Evolutionary conservation across 2,329 filamentous ascomycete species (phyloP).

Genomic region (Neofusicoccum umdonicola): DNA sequence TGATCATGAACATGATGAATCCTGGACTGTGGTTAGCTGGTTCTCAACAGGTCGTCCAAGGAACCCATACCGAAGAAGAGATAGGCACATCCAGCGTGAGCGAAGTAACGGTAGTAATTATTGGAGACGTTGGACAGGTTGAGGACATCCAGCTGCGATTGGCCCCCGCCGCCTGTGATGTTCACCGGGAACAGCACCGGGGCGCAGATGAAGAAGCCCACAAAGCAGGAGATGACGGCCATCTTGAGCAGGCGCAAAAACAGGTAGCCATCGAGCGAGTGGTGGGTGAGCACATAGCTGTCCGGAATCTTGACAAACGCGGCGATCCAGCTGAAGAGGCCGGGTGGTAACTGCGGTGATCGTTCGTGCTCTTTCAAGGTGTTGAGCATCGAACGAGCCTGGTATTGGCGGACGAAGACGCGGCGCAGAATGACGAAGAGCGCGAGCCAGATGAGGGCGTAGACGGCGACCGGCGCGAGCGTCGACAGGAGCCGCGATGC

Average conservation of each 20-base stretch:
- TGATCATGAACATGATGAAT: constrained; percentile 85
- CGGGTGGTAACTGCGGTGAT: constrained; percentile 12
- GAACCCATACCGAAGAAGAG: constrained; percentile 63
- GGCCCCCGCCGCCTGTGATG: constrained; percentile 68
- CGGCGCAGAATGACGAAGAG: constrained; percentile 53
- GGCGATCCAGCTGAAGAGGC: constrained; percentile 40
- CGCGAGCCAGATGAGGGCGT: constrained; percentile 50
- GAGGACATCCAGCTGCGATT: constrained; percentile 70
- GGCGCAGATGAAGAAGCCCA: constrained; percentile 73
- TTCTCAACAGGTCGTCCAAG: background rate
- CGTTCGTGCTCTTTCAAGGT: constrained; percentile 11
- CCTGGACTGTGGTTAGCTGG: constrained; percentile 30
- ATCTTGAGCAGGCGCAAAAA: constrained; percentile 80
- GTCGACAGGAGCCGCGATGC: constrained; percentile 48
- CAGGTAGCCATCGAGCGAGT: constrained; percentile 88
- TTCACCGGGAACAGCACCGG: constrained; percentile 88
- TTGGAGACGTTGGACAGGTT: constrained; percentile 73
- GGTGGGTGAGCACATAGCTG: constrained; percentile 80
- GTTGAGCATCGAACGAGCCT: constrained; percentile 41
- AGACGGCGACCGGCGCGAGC: constrained; percentile 54
- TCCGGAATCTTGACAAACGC: constrained; percentile 61
- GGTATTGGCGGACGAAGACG: constrained; percentile 54
- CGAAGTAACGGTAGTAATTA: constrained; percentile 65
- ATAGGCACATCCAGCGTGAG: constrained; percentile 77
- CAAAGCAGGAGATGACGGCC: constrained; percentile 29